phyloP scores from a whole-genome alignment of 345 rosid genomes.

The Brassica nigra region DNA sequence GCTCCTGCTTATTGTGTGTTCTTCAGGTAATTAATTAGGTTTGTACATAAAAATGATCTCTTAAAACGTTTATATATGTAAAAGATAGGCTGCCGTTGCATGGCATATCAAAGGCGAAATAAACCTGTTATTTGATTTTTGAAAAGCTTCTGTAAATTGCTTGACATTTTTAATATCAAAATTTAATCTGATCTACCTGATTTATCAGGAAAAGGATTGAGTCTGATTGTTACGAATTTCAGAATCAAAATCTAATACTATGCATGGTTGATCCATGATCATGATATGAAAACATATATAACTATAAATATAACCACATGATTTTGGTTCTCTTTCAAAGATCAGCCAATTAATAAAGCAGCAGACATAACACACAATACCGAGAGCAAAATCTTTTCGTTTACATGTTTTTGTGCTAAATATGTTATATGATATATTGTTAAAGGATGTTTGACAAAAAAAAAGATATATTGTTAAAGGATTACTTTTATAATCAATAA shows the following conservation, averaged over 20 bases:
- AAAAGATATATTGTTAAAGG: no score
- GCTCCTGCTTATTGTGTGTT: conserved; percentile 17
- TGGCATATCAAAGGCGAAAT: not conserved
- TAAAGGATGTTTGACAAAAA: no score
- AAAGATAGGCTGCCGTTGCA: not conserved
- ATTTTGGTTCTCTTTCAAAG: no score
- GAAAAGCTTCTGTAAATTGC: not conserved
- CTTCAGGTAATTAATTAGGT: conserved; percentile 21
- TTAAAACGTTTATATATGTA: not conserved
- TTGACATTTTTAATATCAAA: not conserved
- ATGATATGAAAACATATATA: not conserved
- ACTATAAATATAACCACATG: no score
- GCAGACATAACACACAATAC: no score
- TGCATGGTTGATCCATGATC: not conserved
- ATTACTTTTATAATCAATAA: no score
- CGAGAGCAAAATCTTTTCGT: no score
- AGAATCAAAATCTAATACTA: not conserved
- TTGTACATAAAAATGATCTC: not conserved
- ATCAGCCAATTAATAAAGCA: no score
- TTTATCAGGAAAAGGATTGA: not conserved
- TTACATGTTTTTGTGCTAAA: no score
- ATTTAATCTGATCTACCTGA: not conserved
- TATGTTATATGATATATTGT: no score
- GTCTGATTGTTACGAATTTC: not conserved
- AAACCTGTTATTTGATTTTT: not conserved